Percentiles rank a stretch among this genome's conserved stretches.
Evolutionary conservation across 2,329 filamentous ascomycete genomes (phyloP).

Genomic region (Penicillium sp.): DNA sequence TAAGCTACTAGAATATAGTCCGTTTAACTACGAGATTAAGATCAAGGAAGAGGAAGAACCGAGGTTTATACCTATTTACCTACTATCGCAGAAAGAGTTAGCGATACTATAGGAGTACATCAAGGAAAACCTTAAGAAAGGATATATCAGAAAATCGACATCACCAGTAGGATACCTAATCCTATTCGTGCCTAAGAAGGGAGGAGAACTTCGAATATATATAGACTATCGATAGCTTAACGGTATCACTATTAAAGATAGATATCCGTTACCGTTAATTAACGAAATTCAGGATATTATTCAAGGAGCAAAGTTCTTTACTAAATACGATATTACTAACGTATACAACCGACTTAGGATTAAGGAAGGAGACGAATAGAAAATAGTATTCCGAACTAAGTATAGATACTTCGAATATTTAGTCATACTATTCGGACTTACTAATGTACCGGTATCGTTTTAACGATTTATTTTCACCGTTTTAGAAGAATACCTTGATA

Average conservation of each 20-base stretch:
- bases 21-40: too few relatives aligned
- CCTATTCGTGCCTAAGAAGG: not conserved
- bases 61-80: too few relatives aligned
- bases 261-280: not conserved
- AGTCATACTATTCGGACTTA: not conserved
- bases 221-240: not conserved
- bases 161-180: not conserved
- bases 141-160: not conserved
- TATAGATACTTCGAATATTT: not conserved
- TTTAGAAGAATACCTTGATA: not conserved
- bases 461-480: not conserved
- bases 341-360: too few relatives aligned
- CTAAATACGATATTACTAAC: too few relatives aligned
- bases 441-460: not conserved
- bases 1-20: too few relatives aligned
- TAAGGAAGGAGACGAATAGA: not conserved
- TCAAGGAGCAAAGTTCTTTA: not conserved
- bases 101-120: too few relatives aligned
- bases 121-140: too few relatives aligned
- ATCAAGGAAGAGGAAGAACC: too few relatives aligned
- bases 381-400: not conserved
- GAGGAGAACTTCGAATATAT: conserved; percentile 1
- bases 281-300: not conserved
- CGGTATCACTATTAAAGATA: not conserved
- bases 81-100: too few relatives aligned